phyloP scores from a whole-genome alignment of 2,329 filamentous ascomycete species.

The Purpureocillium lavendulum region DNA sequence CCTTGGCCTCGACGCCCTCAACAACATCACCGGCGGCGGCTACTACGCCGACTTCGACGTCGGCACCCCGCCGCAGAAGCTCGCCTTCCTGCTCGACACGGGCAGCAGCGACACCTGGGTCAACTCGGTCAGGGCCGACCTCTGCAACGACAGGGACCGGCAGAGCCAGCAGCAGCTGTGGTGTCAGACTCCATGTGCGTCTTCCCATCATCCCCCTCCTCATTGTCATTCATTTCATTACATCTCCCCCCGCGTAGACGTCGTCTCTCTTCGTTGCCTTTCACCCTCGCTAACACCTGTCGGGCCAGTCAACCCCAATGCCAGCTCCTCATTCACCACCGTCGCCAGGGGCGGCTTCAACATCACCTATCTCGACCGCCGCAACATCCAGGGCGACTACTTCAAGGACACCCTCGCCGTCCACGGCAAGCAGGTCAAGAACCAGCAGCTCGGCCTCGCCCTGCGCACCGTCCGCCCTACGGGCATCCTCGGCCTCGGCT shows the following conservation, averaged over 20 bases:
- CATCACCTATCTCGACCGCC: conserved; percentile 53
- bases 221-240: too few relatives aligned
- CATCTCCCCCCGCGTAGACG: too few relatives aligned
- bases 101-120: conserved; percentile 58
- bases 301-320: conserved; percentile 25
- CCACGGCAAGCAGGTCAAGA: conserved; percentile 34
- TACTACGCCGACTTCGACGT: conserved; percentile 51
- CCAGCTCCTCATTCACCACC: conserved; percentile 39
- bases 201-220: background rate
- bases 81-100: conserved; percentile 51
- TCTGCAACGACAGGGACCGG: conserved; percentile 42
- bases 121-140: conserved; percentile 45
- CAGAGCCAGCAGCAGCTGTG: conserved; percentile 14
- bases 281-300: background rate
- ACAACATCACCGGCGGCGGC: conserved; percentile 44
- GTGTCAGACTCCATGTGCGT: background rate
- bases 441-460: conserved; percentile 49
- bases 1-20: conserved; percentile 30
- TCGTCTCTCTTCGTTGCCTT: too few relatives aligned
- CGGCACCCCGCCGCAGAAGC: conserved; percentile 47
- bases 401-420: conserved; percentile 48
- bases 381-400: conserved; percentile 47
- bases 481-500: conserved; percentile 53
- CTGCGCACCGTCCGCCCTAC: conserved; percentile 36
- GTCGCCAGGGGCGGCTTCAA: conserved; percentile 38